These are phyloP conservation scores for Mollisiaceae sp. DNA, from an alignment of 2,329 filamentous ascomycete genomes.

Conservation along the genomic window DNA sequence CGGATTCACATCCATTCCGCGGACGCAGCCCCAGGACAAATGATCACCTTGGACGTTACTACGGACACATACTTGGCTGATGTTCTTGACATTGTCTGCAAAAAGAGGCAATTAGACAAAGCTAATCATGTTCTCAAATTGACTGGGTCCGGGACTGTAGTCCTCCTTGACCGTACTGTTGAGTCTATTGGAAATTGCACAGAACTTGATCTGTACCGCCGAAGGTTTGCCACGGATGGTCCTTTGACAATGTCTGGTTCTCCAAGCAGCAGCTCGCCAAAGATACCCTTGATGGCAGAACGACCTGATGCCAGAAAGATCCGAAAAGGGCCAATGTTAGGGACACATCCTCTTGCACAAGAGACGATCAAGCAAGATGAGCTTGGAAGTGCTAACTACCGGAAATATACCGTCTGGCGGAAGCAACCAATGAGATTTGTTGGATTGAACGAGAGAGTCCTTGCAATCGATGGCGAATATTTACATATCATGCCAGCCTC, in stretches of 20 bases:
- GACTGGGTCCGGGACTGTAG: slow-evolving; percentile 74
- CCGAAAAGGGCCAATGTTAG: slow-evolving; percentile 61
- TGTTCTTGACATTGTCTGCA: slow-evolving; percentile 78
- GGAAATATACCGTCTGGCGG: slow-evolving; percentile 80
- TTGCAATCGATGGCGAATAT: slow-evolving; percentile 85
- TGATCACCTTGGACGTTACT: slow-evolving; percentile 75
- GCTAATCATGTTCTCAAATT: slow-evolving; percentile 80
- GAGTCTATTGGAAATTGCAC: slow-evolving; percentile 77
- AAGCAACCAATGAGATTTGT: slow-evolving; percentile 85
- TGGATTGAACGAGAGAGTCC: slow-evolving; percentile 73
- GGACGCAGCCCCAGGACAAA: slow-evolving; percentile 73
- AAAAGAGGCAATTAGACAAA: slow-evolving; percentile 79
- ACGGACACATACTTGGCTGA: slow-evolving; percentile 85
- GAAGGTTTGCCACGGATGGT: slow-evolving; percentile 77
- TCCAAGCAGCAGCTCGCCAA: slow-evolving; percentile 70
- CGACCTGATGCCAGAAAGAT: slow-evolving; percentile 50
- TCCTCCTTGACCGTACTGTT: slow-evolving; percentile 77
- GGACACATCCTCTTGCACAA: slow-evolving; percentile 70
- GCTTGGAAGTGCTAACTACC: slow-evolving; percentile 64
- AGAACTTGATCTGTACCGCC: slow-evolving; percentile 76
- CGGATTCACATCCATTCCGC: slow-evolving; percentile 73
- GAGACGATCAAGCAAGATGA: slow-evolving; percentile 65
- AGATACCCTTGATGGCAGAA: slow-evolving; percentile 55
- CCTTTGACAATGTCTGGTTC: slow-evolving; percentile 71
- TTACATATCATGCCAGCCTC: slow-evolving; percentile 81